Evolutionary conservation across 2,329 filamentous ascomycete genomes (phyloP), one percentile per base, ranked within the genome.

Genomic region (Trichophyton verrucosum): DNA sequence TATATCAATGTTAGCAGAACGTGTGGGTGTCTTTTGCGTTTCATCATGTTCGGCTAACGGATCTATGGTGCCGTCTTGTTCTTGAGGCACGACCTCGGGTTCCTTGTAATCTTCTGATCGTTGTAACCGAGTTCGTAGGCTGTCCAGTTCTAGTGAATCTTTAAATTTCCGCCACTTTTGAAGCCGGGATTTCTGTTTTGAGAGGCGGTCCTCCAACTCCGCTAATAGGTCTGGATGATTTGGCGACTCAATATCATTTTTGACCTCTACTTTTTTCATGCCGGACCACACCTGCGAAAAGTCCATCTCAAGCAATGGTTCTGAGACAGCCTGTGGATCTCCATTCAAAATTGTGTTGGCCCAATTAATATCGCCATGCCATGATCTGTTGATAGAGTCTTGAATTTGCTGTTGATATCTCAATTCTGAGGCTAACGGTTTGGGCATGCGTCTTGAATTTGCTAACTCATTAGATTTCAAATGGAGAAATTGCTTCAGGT

Each of bases 301-400:
- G 0, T 83, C 77, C 40, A 80, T 80, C 1, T 80, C 80, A 13
- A 95, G 71, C n/a, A 94, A 76, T 0, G 78, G 80, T 63, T 88
- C 86, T 36, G 77, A 81, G 27, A 76, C 76, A 1, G 78, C 74
- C 6, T 76, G 76, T 20, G 78, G 76, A 53, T 89, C 86, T 1
- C 88, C 88, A 58, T 86, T 79, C 0, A 94, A 71, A 20, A 96
- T 75, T 1, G 83, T 78, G 56, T 89, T 81, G 66, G 89, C 80
- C 86, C 90, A 92, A 61, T 83, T 81, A 62, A 86, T 82, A 67
- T 86, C 84, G 1, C 89, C 91, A 13, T 88, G 79, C 91, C 91
- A 96, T 65, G 90, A 89, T 0, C 81, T 79, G 38, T 81, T 81
- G 66, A 86, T 1, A 81, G 78, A 47, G 81, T 82, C 66, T 85